Evolutionary conservation across 2,329 filamentous ascomycete species (phyloP).

Genomic region (Escovopsis weberi): DNA sequence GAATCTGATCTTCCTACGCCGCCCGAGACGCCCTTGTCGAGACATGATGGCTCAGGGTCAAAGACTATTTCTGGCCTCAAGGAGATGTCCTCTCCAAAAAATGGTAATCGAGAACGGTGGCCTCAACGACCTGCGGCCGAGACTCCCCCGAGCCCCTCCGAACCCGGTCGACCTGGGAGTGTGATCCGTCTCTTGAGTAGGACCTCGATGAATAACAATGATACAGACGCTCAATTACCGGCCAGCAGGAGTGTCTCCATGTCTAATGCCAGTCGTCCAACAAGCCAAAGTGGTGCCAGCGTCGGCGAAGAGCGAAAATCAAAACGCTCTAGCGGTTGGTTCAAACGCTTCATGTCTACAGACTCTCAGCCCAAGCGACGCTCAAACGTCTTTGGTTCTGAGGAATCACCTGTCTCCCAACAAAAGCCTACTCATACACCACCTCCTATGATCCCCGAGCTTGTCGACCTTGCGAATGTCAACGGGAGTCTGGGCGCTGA

Average conservation of each 20-base stretch:
- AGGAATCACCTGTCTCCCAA: slow-evolving; percentile 13
- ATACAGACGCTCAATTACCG: slow-evolving; percentile 33
- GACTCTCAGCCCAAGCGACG: slow-evolving; percentile 24
- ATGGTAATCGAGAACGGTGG: slow-evolving; percentile 28
- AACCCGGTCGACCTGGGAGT: slow-evolving; percentile 38
- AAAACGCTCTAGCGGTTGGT: slow-evolving; percentile 45
- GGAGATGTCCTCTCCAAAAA: slow-evolving; percentile 13
- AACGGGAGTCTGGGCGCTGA: slow-evolving; percentile 34
- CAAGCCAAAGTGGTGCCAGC: slow-evolving; percentile 35
- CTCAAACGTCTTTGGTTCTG: slow-evolving; percentile 19
- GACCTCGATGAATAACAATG: slow-evolving; percentile 38
- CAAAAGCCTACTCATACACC: slow-evolving; percentile 33
- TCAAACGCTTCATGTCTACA: slow-evolving; percentile 34
- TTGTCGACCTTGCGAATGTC: slow-evolving; percentile 36
- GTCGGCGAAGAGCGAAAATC: slow-evolving; percentile 37
- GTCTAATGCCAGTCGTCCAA: slow-evolving; percentile 27
- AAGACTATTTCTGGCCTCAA: slow-evolving; percentile 4
- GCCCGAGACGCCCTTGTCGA: slow-evolving; percentile 20
- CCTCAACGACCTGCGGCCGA: slow-evolving; percentile 37
- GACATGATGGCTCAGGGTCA: slow-evolving; percentile 10
- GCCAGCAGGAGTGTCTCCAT: slow-evolving; percentile 19
- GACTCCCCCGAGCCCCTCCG: slow-evolving; percentile 35
- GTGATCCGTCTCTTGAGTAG: slow-evolving; percentile 44
- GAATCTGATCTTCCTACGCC: slow-evolving; percentile 32
- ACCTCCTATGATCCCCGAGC: slow-evolving; percentile 46